Evolutionary conservation across 352 stramenopile genomes (phyloP), one percentile per base, ranked within the genome.

Genomic region (Blastocystis sp.): DNA sequence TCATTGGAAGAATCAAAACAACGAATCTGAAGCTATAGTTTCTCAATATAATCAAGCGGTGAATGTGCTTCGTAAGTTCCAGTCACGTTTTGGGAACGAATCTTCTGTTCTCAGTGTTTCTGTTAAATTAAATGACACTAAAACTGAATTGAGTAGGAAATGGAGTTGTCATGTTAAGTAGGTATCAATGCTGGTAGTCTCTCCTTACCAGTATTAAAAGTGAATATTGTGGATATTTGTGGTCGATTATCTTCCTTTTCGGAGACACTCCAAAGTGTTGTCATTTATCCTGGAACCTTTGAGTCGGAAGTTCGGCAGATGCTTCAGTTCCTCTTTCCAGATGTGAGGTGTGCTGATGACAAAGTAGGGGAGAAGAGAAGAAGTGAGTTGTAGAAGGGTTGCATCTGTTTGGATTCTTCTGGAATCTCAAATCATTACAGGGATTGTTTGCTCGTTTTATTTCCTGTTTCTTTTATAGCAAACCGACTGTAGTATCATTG

Each of bases 361-460:
- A n/a, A 74, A 3, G 63, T 74, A 46, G 63, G 16, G 3, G 1
- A 52, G 63, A 14, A 14, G 24, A 14, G 9, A 27, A 2, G 5
- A 6, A 37, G 63, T 74, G 27, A 74, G 16, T 14, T 43, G 6
- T 74, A 74, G 63, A 74, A 74, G 35, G 63, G 63, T 32, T 74
- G 29, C 5, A n/a, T 74, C 7, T 74, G 1, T 14, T 21, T 74
- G 63, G 35, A 74, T n/a, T n/a, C 63, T 5, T 14, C 35, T 21
- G 12, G 5, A 12, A 12, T 74, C 7, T 46, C 35, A 6, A 74
- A 74, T 37, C 51, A 74, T 46, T 74, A 74, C 63, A 74, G 51
- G 32, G 35, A 74, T 2, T 37, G 27, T 51, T 46, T 51, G 27
- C 32, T 74, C 63, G 19, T 74, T 74, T 74, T 51, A 32, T 51